Percentiles rank a stretch among this genome's conserved stretches.
These are phyloP conservation scores for Orbilia brochopaga DNA, from an alignment of 2,329 filamentous ascomycete species.

Conservation along the genomic window DNA sequence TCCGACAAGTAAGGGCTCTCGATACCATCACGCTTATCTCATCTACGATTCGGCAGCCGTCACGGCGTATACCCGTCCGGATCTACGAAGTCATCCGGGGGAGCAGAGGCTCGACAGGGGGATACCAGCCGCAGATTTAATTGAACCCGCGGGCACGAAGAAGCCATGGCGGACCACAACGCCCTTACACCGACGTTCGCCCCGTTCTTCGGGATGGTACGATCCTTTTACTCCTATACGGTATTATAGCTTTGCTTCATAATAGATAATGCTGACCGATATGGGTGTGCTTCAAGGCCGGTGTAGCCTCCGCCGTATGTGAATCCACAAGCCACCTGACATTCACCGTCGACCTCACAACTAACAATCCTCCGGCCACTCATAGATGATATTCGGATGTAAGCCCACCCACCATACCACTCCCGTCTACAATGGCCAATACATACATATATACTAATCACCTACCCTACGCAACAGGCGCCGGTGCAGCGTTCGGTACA, in stretches of 20 bases:
- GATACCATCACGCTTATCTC: no score
- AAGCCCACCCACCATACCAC: constrained; percentile 17
- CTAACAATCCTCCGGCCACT: constrained; percentile 2
- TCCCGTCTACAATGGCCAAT: background rate
- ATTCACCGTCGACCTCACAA: background rate
- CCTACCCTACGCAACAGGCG: constrained; percentile 18
- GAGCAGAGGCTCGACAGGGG: background rate
- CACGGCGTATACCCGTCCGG: no score
- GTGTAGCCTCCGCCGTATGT: constrained; percentile 48
- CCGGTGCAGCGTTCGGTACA: constrained; percentile 82
- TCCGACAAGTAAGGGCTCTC: background rate
- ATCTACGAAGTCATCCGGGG: no score
- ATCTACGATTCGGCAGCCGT: no score
- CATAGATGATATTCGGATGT: constrained; percentile 49
- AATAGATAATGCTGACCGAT: background rate
- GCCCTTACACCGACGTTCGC: constrained; percentile 44
- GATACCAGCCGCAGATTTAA: constrained; percentile 1
- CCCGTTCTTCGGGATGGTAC: constrained; percentile 50
- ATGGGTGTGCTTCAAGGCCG: constrained; percentile 31
- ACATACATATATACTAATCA: background rate
- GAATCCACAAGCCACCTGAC: background rate
- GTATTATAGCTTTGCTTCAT: background rate
- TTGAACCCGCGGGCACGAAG: background rate
- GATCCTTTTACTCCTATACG: background rate
- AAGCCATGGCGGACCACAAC: constrained; percentile 39